A percentile compares a stretch with the other conserved stretches of the same genome.
Conservation (phyloP, 2,329 filamentous ascomycete genomes). For the Aurifilum marmelostoma region DNA sequence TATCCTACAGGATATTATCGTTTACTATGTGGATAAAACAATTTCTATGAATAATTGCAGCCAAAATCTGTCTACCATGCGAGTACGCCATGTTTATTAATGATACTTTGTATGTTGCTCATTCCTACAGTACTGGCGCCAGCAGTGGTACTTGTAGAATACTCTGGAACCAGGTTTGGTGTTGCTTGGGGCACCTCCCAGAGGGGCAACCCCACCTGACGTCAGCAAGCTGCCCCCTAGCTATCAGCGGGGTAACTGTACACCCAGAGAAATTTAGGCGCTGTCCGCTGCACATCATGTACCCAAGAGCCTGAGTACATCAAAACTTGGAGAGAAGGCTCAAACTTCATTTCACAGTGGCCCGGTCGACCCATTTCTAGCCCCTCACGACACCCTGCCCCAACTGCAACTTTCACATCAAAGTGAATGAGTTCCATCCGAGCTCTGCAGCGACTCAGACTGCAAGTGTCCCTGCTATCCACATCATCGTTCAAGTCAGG, state of each 20-base stretch:
- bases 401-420: neutral
- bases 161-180: neutral
- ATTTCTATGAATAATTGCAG: no score
- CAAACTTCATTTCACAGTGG: neutral
- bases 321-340: neutral
- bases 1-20: no score
- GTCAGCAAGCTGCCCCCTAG: conserved; percentile 2
- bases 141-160: no score
- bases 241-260: conserved; percentile 1
- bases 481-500: conserved; percentile 30
- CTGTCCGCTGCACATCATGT: neutral
- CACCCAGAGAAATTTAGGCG: neutral
- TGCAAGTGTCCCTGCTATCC: conserved; percentile 34
- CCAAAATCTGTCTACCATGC: no score
- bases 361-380: neutral
- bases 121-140: neutral
- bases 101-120: no score
- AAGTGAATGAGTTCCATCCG: conserved; percentile 38
- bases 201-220: neutral
- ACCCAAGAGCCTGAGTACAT: neutral
- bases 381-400: no score
- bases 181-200: neutral
- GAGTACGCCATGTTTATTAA: no score
- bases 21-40: no score
- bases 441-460: conserved; percentile 35